Evolutionary conservation across 1,284 basidiomycete genomes (phyloP).

Genomic region (Cryptococcus jaspeensis): DNA sequence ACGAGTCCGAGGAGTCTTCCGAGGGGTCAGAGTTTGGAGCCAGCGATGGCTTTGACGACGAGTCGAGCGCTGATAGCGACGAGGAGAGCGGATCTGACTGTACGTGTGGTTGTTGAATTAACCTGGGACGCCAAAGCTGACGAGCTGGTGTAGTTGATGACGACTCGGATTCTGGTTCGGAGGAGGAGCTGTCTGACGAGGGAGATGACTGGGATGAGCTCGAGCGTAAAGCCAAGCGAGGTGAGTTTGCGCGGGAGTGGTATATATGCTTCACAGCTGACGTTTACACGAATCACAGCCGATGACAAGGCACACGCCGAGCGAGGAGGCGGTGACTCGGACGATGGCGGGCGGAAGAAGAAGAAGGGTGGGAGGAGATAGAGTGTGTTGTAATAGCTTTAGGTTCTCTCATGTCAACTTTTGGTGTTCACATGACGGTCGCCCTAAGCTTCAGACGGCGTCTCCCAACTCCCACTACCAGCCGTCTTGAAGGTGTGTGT

Average conservation of each 20-base stretch:
- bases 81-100: slow-evolving; percentile 58
- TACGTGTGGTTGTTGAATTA: slow-evolving; percentile 47
- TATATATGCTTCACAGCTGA: neutral
- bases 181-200: slow-evolving; percentile 44
- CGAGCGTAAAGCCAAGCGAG: slow-evolving; percentile 83
- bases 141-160: slow-evolving; percentile 58
- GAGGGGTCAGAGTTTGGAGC: slow-evolving; percentile 75
- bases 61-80: slow-evolving; percentile 43
- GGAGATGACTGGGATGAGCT: slow-evolving; percentile 95
- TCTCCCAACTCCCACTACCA: too few relatives aligned
- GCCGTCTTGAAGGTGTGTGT: too few relatives aligned
- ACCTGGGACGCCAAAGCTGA: slow-evolving; percentile 51
- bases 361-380: slow-evolving; percentile 27
- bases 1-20: slow-evolving; percentile 65
- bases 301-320: slow-evolving; percentile 38
- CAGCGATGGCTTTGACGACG: slow-evolving; percentile 33
- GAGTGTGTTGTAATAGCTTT: neutral
- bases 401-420: neutral
- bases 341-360: slow-evolving; percentile 40
- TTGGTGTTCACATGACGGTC: too few relatives aligned
- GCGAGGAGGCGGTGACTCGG: slow-evolving; percentile 28
- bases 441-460: too few relatives aligned
- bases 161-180: slow-evolving; percentile 57
- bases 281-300: slow-evolving; percentile 8
- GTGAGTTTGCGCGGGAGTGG: slow-evolving; percentile 52